Conservation (phyloP, 352 stramenopile genomes). For the Globisporangium polare region DNA sequence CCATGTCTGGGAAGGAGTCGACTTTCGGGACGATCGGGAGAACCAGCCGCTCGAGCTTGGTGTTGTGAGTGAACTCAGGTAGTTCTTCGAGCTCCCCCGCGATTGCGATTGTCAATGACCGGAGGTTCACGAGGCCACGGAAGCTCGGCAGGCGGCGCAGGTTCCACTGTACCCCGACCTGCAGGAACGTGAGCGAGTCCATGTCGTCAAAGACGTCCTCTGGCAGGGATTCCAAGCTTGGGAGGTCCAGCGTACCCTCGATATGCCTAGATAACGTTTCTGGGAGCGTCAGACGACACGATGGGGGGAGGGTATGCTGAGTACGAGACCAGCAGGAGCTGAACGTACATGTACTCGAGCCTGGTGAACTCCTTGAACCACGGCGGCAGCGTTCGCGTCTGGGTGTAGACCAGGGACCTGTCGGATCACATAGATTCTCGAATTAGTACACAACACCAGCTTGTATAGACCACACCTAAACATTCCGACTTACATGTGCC, state of each 20-base stretch:
- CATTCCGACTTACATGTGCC: too few species aligned
- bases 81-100: neutral
- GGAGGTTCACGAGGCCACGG: neutral
- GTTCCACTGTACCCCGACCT: neutral
- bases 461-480: too few species aligned
- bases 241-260: neutral
- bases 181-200: neutral
- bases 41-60: neutral
- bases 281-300: too few species aligned
- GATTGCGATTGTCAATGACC: neutral
- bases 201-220: neutral
- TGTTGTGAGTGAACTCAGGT: neutral
- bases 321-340: too few species aligned
- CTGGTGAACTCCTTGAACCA: neutral
- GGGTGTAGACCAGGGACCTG: neutral
- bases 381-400: neutral
- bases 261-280: too few species aligned
- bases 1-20: constrained; percentile 10
- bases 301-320: too few species aligned
- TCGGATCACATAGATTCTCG: too few species aligned
- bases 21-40: neutral
- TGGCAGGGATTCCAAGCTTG: neutral
- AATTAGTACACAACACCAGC: too few species aligned
- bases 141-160: neutral
- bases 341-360: neutral